Conservation (phyloP, 2,329 filamentous ascomycete species). For the Apiospora saccharicola region DNA sequence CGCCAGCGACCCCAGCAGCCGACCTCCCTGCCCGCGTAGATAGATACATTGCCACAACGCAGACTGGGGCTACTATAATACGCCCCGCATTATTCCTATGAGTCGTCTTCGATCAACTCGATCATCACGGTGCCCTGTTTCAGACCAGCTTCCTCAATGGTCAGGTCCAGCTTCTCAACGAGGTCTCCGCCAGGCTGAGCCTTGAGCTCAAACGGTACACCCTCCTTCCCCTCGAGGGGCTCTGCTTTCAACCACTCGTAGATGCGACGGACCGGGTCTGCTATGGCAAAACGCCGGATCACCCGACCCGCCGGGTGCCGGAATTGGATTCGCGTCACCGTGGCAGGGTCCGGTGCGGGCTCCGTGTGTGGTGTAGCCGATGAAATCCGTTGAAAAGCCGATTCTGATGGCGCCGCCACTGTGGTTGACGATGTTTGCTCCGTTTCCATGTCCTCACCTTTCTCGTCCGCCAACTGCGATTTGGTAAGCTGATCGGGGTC, state of each 20-base stretch:
- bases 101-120: conserved; percentile 75
- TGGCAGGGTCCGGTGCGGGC: conserved; percentile 73
- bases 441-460: conserved; percentile 63
- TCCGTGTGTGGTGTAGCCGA: conserved; percentile 78
- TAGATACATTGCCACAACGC: conserved; percentile 4
- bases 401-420: conserved; percentile 35
- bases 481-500: conserved; percentile 92
- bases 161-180: conserved; percentile 75
- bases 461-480: conserved; percentile 54
- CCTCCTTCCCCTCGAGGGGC: conserved; percentile 80
- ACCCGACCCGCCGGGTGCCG: conserved; percentile 83
- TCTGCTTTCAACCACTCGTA: conserved; percentile 97
- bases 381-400: conserved; percentile 74
- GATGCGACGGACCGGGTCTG: conserved; percentile 80
- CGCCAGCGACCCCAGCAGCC: not conserved
- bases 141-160: conserved; percentile 81
- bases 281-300: conserved; percentile 82
- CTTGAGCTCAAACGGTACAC: conserved; percentile 85
- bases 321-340: conserved; percentile 91
- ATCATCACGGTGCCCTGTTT: conserved; percentile 97
- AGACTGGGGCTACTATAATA: too few relatives aligned
- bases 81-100: not conserved
- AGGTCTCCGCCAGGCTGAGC: conserved; percentile 82
- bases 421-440: conserved; percentile 33
- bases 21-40: not conserved